phyloP scores from a whole-genome alignment of 2,329 filamentous ascomycete species.

The Aspergillus clavatus region DNA sequence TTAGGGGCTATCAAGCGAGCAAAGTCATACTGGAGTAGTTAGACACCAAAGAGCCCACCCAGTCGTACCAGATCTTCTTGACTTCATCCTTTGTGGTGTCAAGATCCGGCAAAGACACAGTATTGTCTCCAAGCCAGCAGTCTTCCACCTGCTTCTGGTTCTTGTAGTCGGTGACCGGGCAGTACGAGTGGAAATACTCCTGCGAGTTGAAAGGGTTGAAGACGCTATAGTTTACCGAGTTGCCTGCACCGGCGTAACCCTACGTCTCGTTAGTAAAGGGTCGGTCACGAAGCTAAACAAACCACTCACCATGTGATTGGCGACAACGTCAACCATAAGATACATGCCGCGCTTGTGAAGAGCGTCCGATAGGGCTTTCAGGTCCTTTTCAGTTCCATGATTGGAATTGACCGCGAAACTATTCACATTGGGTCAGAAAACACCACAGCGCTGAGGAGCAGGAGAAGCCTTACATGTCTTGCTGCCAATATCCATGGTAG shows the following conservation, averaged over 20 bases:
- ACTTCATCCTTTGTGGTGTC: constrained; percentile 52
- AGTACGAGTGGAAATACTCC: constrained; percentile 59
- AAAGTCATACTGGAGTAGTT: constrained; percentile 57
- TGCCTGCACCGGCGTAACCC: constrained; percentile 45
- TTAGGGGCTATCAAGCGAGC: too few relatives aligned
- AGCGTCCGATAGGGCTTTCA: constrained; percentile 52
- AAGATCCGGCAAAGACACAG: constrained; percentile 58
- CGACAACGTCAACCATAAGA: constrained; percentile 58
- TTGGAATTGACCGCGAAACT: constrained; percentile 52
- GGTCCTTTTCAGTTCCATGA: constrained; percentile 56
- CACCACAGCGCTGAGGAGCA: background rate
- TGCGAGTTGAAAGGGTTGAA: constrained; percentile 53
- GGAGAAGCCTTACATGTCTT: constrained; percentile 37
- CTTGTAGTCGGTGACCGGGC: constrained; percentile 49
- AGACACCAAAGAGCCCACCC: constrained; percentile 54
- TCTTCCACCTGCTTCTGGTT: constrained; percentile 42
- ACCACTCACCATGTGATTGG: constrained; percentile 49
- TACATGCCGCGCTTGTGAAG: constrained; percentile 56
- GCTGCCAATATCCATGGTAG: constrained; percentile 50
- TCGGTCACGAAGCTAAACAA: background rate
- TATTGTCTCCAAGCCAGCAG: constrained; percentile 55
- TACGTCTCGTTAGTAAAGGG: constrained; percentile 14
- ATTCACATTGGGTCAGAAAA: background rate
- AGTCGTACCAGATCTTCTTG: constrained; percentile 50
- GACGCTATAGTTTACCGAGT: constrained; percentile 49